Evolutionary conservation across 2,329 filamentous ascomycete species (phyloP), one percentile per base, ranked within the genome.

Genomic region (Colletotrichum cuscutae): DNA sequence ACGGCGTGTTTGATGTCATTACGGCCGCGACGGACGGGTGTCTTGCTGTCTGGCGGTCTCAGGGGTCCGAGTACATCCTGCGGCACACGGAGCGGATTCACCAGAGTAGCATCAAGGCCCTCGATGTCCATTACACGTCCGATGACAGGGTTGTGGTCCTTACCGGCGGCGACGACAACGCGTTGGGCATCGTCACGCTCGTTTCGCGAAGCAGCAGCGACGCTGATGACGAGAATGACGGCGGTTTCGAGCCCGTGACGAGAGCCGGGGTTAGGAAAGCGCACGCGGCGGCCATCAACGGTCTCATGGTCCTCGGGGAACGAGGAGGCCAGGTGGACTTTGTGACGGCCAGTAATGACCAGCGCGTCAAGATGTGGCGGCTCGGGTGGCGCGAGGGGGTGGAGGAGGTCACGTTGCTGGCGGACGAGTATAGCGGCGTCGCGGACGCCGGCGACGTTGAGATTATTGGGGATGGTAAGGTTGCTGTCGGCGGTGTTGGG

Each of bases 131-230:
- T 71, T 62, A 32, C 64, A 85, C 15, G 76, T 78, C 22, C 74
- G 79, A 35, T 77, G 76, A n/a, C 75, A 82, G 64, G 76, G 84
- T 76, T 76, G 74, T 93, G 1, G 79, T 97, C 22, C 81, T 94
- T 5, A 95, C 94, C 0, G 95, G 94, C 30, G 95, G 97, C 26
- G 97, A 99, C 77, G 97, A 98, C 81, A 97, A 97, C 74, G 92
- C 93, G 4, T 81, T 98, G 0, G 92, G 89, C 0, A 78, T 94
- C 12, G 89, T 88, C 28, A 81, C 70, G 0, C 79, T 87, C 30
- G 70, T 37, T 76, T 87, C 30, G 76, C 35, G 65, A 54, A 52
- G 65, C 12, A 5, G 30, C 1, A 42, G 37, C 37, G 13, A 15
- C 37, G 5, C 37, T 42, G 59, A 49, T 8, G 2, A 37, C 76